These are phyloP conservation scores for Didymella arachidicola DNA, from an alignment of 2,329 filamentous ascomycete species.

Conservation along the genomic window DNA sequence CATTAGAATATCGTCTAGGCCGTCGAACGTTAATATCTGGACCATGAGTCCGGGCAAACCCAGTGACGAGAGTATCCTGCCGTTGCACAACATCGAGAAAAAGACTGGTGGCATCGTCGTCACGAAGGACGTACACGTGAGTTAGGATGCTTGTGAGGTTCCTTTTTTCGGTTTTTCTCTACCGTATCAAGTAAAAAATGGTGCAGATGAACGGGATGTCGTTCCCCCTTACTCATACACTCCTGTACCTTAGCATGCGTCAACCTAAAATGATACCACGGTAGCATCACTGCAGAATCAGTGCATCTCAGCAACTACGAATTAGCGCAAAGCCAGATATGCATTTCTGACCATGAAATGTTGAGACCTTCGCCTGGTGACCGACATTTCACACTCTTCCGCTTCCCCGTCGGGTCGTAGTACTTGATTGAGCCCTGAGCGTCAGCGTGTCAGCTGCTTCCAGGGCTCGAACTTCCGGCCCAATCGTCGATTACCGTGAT, in stretches of 20 bases:
- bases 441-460: background rate
- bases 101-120: constrained; percentile 6
- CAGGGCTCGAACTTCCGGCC: background rate
- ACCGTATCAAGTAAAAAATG: background rate
- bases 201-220: background rate
- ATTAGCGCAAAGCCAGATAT: background rate
- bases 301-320: background rate
- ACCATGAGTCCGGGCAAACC: background rate
- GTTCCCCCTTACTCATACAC: background rate
- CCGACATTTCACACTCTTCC: background rate
- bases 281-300: background rate
- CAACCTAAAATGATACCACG: background rate
- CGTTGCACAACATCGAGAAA: constrained; percentile 5
- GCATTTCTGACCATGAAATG: background rate
- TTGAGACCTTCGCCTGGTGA: background rate
- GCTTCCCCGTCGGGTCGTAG: background rate
- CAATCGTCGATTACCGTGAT: background rate
- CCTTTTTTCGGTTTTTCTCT: background rate
- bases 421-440: background rate
- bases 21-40: background rate
- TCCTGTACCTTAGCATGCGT: background rate
- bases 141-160: background rate
- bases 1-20: background rate
- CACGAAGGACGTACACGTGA: background rate
- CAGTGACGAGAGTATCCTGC: constrained; percentile 14